Evolutionary conservation across 352 stramenopile genomes (phyloP), one percentile per base, ranked within the genome.

Genomic region (Pythium folliculosum): DNA sequence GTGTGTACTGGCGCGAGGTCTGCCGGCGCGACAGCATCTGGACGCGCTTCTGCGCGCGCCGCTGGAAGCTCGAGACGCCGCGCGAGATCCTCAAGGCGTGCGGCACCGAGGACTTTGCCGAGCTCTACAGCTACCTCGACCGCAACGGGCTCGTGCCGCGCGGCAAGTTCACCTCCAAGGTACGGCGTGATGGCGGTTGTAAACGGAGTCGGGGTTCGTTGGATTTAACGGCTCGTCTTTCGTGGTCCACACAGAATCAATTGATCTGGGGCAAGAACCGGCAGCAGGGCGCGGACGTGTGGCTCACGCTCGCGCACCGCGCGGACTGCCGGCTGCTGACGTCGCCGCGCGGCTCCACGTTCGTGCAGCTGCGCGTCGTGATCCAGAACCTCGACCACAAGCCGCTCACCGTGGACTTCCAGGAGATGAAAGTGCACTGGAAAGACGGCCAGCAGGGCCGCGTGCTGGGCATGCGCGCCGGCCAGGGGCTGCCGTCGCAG

Each of bases 251-350:
- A 19, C 51, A 79, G 63, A 76, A 88, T 25, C 81, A 90, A 63
- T 75, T 91, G 51, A 76, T 90, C 7, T 93, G 84, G 84, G 84
- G 82, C 4, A 84, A 83, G 25, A 82, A 70, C 23, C 77, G 82
- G 1, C 79, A 89, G 16, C 77, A 91, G 61, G 77, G 77, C n/a
- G 77, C 82, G 3, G 82, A 93, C 53, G 78, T 85, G 17, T 93
- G 84, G 84, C 73, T 93, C 53, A 91, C 81, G 5, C 68, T 93
- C 27, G 84, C 81, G 12, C 84, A 93, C 63, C 84, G 80, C 3
- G 69, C 82, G 12, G 86, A 93, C 62, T 93, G 84, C 69, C 76
- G 82, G 37, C 71, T 85, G 52, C 70, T 83, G 4, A 60, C 71
- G 1, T 65, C 54, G 9, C 55, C 58, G 14, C 70, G 63, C 3